Conservation (phyloP, 1,139 yeast species). For the Candida tetrigidarum region DNA sequence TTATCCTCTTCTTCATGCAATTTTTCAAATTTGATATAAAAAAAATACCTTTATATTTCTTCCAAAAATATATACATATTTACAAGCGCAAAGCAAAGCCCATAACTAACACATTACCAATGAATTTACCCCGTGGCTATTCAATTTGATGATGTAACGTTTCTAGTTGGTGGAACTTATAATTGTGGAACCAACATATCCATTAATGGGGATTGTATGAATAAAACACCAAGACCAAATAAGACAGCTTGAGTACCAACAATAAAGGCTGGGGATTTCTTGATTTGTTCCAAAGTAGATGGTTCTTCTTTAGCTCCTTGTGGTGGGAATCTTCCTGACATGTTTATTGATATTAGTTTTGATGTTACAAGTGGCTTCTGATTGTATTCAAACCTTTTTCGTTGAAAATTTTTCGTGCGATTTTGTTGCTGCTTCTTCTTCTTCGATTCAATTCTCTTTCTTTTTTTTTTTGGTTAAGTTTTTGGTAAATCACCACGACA, state of each 20-base stretch:
- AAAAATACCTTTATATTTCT: slow-evolving; percentile 1
- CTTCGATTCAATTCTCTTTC: no score
- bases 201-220: slow-evolving; percentile 79
- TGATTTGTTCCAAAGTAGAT: slow-evolving; percentile 54
- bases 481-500: slow-evolving; percentile 10
- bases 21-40: no score
- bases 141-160: neutral
- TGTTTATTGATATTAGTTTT: slow-evolving; percentile 15
- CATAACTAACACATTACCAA: neutral
- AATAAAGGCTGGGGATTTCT: slow-evolving; percentile 65
- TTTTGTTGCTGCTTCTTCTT: slow-evolving; percentile 6
- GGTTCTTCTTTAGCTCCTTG: slow-evolving; percentile 26
- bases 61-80: neutral
- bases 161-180: slow-evolving; percentile 23
- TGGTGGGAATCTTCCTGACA: slow-evolving; percentile 31
- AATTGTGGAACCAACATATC: slow-evolving; percentile 82
- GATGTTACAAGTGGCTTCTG: neutral
- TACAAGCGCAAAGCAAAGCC: neutral
- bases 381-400: neutral
- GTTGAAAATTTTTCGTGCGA: slow-evolving; percentile 11
- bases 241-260: slow-evolving; percentile 63
- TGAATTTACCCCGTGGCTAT: neutral
- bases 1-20: no score
- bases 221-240: slow-evolving; percentile 73
- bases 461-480: neutral